Evolutionary conservation across 78 protist species (phyloP).

Genomic region (Creolimax fragrantissima): DNA sequence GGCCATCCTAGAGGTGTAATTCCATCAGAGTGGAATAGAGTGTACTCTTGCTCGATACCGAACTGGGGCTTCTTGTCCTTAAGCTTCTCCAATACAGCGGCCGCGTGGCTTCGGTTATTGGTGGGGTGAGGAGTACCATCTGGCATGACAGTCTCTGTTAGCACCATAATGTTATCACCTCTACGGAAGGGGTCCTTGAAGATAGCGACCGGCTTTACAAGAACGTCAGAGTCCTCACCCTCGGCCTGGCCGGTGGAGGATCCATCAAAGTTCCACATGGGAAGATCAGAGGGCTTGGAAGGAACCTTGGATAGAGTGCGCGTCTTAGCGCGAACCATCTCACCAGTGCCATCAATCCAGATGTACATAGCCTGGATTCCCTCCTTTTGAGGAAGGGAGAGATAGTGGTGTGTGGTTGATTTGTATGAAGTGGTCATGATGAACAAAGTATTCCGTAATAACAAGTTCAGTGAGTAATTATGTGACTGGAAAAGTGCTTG

Average conservation of each 20-base stretch:
- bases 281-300: conserved; percentile 25
- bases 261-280: conserved; percentile 62
- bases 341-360: conserved; percentile 52
- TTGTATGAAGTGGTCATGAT: not conserved
- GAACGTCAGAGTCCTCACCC: conserved; percentile 71
- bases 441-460: not conserved
- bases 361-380: conserved; percentile 50
- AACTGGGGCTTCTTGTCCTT: conserved; percentile 43
- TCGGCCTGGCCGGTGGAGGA: conserved; percentile 58
- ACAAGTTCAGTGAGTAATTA: not conserved
- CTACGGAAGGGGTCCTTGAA: conserved; percentile 69
- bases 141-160: conserved; percentile 48
- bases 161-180: conserved; percentile 56
- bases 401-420: conserved; percentile 11
- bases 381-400: not conserved
- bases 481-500: no score
- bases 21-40: conserved; percentile 37
- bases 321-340: conserved; percentile 53
- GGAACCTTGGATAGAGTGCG: conserved; percentile 35
- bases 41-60: conserved; percentile 85
- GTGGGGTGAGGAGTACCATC: conserved; percentile 41
- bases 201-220: conserved; percentile 59
- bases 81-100: not conserved
- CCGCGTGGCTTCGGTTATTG: conserved; percentile 19
- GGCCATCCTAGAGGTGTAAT: conserved; percentile 69